Conservation (phyloP, 202 grass and related monocot species). For the Miscanthus sacchariflorus region DNA sequence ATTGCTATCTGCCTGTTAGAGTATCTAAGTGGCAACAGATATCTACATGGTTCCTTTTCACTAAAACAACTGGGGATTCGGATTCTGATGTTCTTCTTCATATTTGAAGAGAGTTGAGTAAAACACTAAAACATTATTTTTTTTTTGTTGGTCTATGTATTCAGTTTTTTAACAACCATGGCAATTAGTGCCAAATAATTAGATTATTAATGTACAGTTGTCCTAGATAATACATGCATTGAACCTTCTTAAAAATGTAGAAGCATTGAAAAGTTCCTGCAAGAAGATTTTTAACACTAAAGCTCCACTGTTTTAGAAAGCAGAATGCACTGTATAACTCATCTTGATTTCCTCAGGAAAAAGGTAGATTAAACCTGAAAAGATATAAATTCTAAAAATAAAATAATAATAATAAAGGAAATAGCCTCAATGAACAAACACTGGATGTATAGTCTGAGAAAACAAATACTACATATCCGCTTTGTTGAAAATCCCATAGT, state of each 20-base stretch:
- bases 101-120: constrained; percentile 73
- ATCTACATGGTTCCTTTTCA: constrained; percentile 45
- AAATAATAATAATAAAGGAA: not conserved
- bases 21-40: constrained; percentile 30
- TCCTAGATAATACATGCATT: not conserved
- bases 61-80: constrained; percentile 45
- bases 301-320: not conserved
- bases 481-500: not conserved
- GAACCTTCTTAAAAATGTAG: not conserved
- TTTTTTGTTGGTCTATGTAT: not conserved
- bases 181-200: not conserved
- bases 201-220: not conserved
- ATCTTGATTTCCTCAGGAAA: not conserved
- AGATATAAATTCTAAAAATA: not conserved
- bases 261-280: not conserved
- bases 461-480: not conserved
- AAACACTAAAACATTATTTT: constrained; percentile 16
- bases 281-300: not conserved
- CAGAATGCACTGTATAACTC: not conserved
- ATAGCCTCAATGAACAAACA: not conserved
- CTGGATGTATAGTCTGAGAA: not conserved
- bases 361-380: too few species aligned
- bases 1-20: constrained; percentile 52
- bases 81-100: constrained; percentile 46
- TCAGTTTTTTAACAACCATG: not conserved